phyloP scores from a whole-genome alignment of 257 asterid species.

The Eustoma russellianum region DNA sequence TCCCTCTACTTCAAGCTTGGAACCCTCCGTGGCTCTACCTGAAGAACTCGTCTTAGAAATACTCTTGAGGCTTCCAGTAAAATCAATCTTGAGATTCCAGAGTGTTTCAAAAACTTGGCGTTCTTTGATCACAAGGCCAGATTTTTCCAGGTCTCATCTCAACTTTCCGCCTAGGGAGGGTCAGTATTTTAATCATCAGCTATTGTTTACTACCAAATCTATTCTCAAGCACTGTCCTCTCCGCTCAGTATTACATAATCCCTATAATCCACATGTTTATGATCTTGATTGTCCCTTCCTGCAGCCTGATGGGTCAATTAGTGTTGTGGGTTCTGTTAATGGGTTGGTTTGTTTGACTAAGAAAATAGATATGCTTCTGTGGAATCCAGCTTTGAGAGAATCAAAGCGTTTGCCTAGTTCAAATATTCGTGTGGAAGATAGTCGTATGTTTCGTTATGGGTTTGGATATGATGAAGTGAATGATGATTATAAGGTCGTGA shows the following conservation, averaged over 20 bases:
- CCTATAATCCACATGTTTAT: neutral
- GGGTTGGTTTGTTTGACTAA: slow-evolving; percentile 21
- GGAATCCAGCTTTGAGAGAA: slow-evolving; percentile 28
- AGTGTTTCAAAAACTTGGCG: slow-evolving; percentile 10
- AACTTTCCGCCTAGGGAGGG: neutral
- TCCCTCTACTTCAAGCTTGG: too few relatives aligned
- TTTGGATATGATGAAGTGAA: slow-evolving; percentile 21
- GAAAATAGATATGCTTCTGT: slow-evolving; percentile 9
- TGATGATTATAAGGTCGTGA: slow-evolving; percentile 51
- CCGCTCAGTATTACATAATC: slow-evolving; percentile 4
- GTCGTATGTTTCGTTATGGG: slow-evolving; percentile 19
- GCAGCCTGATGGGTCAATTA: neutral
- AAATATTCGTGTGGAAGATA: too few relatives aligned
- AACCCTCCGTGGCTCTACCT: too few relatives aligned
- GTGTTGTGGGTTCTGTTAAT: slow-evolving; percentile 19
- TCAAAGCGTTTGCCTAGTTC: too few relatives aligned
- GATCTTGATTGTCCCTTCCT: slow-evolving; percentile 12
- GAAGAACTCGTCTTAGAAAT: slow-evolving; percentile 19
- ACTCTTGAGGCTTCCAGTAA: slow-evolving; percentile 26
- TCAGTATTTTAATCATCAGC: neutral
- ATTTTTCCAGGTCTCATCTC: slow-evolving; percentile 10
- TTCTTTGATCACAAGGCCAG: slow-evolving; percentile 5
- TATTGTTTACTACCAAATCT: slow-evolving; percentile 5
- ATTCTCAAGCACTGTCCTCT: slow-evolving; percentile 17
- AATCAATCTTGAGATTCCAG: slow-evolving; percentile 14